Percentiles rank a stretch among this genome's conserved stretches.
These are phyloP conservation scores for Fusarium sp. DNA, from an alignment of 2,329 filamentous ascomycete species.

Conservation along the genomic window DNA sequence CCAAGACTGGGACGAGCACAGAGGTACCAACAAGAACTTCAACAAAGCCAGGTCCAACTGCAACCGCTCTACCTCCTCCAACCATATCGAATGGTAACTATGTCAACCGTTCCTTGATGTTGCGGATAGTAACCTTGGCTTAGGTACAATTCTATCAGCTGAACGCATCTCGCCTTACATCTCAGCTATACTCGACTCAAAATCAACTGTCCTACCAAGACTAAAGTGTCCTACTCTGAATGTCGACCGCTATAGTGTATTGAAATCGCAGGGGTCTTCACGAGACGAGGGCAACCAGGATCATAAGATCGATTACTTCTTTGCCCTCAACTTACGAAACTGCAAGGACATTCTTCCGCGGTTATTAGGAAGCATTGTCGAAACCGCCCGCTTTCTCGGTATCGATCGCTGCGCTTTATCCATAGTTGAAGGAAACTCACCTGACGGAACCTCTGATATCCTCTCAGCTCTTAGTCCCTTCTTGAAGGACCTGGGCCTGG, in stretches of 20 bases:
- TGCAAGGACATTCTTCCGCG: slow-evolving; percentile 59
- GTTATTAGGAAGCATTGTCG: slow-evolving; percentile 63
- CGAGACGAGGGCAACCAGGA: background rate
- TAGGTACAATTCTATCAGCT: slow-evolving; percentile 47
- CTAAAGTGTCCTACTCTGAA: slow-evolving; percentile 48
- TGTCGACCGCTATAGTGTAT: slow-evolving; percentile 37
- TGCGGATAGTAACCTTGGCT: background rate
- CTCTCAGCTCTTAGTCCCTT: slow-evolving; percentile 55
- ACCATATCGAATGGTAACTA: slow-evolving; percentile 23
- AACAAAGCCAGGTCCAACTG: background rate
- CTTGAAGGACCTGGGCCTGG: slow-evolving; percentile 53
- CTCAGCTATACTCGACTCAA: slow-evolving; percentile 47
- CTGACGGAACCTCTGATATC: slow-evolving; percentile 65
- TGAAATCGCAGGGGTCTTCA: slow-evolving; percentile 29
- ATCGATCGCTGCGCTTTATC: slow-evolving; percentile 63
- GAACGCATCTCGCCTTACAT: slow-evolving; percentile 43
- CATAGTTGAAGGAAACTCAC: slow-evolving; percentile 66
- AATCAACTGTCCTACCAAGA: slow-evolving; percentile 36
- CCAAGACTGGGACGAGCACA: background rate
- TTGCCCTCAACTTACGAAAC: slow-evolving; percentile 65
- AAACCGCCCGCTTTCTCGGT: slow-evolving; percentile 62
- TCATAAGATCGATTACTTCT: slow-evolving; percentile 56
- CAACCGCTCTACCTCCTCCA: background rate
- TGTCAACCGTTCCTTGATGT: rapidly evolving
- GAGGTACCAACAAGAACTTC: background rate